Conservation (phyloP, 1,284 basidiomycete genomes). For the Microbotryomycetes sp. region DNA sequence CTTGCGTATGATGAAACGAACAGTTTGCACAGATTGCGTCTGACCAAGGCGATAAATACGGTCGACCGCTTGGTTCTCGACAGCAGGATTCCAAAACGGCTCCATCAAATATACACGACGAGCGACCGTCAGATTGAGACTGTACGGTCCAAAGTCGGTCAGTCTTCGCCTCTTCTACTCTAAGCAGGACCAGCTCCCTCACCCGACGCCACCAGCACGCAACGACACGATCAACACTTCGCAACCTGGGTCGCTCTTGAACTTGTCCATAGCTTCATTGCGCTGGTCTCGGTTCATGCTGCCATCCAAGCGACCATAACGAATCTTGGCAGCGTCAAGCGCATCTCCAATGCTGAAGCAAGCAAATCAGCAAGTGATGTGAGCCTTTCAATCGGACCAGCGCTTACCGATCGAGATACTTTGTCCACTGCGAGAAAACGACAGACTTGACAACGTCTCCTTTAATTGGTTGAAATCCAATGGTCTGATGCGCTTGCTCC, state of each 20-base stretch:
- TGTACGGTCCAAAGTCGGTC: conserved; percentile 2
- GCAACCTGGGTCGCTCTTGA: conserved; percentile 69
- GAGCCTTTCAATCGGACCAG: conserved; percentile 9
- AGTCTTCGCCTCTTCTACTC: neutral
- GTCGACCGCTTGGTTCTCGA: conserved; percentile 61
- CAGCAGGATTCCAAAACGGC: conserved; percentile 65
- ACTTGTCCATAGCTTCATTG: conserved; percentile 61
- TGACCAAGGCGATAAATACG: conserved; percentile 84
- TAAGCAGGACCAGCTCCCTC: too few species aligned
- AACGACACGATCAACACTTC: conserved; percentile 85
- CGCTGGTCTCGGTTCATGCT: conserved; percentile 83
- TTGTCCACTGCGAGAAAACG: conserved; percentile 95
- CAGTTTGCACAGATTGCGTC: conserved; percentile 79
- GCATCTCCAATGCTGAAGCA: conserved; percentile 61
- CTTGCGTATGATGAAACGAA: conserved; percentile 84
- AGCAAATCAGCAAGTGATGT: conserved; percentile 24
- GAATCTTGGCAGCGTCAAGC: conserved; percentile 63
- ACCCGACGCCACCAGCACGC: conserved; percentile 88
- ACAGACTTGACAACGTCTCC: conserved; percentile 68
- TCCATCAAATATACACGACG: conserved; percentile 47
- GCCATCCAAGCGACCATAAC: conserved; percentile 83
- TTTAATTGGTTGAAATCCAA: conserved; percentile 52
- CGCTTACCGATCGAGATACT: conserved; percentile 71
- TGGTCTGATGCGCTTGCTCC: conserved; percentile 31
- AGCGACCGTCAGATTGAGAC: conserved; percentile 38